Percentiles rank a stretch among this genome's conserved stretches.
phyloP scores from a whole-genome alignment of 1,284 basidiomycete species.

The Omphalotus olearius region DNA sequence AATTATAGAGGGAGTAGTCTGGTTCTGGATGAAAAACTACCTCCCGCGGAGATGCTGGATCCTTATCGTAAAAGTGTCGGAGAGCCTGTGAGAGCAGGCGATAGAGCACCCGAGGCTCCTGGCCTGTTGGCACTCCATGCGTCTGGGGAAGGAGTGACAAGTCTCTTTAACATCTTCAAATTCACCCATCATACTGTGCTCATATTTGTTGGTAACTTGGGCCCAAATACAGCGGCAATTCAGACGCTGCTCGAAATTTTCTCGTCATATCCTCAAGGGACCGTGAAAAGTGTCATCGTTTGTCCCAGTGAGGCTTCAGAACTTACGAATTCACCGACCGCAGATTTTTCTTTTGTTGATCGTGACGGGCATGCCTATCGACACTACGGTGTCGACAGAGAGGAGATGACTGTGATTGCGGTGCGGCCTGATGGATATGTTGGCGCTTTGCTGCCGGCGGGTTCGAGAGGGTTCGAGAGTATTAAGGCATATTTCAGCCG shows the following conservation, averaged over 20 bases:
- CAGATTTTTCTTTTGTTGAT: slow-evolving; percentile 6
- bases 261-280: neutral
- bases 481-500: slow-evolving; percentile 14
- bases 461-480: slow-evolving; percentile 8
- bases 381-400: slow-evolving; percentile 1
- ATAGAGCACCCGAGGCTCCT: slow-evolving; percentile 23
- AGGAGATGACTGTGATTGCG: neutral
- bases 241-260: neutral
- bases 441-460: slow-evolving; percentile 4
- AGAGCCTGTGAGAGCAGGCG: slow-evolving; percentile 19
- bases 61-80: slow-evolving; percentile 14
- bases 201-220: slow-evolving; percentile 15
- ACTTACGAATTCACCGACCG: neutral
- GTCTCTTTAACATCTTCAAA: slow-evolving; percentile 23
- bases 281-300: slow-evolving; percentile 1
- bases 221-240: neutral
- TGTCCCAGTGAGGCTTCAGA: neutral
- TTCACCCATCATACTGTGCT: slow-evolving; percentile 22
- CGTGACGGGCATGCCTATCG: slow-evolving; percentile 5
- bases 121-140: slow-evolving; percentile 14
- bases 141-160: slow-evolving; percentile 13
- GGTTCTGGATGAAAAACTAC: slow-evolving; percentile 23
- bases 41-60: slow-evolving; percentile 8
- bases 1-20: slow-evolving; percentile 30
- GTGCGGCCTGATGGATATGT: slow-evolving; percentile 23